phyloP scores from a whole-genome alignment of 306 rosid genomes.

The Citrullus mucosospermus region DNA sequence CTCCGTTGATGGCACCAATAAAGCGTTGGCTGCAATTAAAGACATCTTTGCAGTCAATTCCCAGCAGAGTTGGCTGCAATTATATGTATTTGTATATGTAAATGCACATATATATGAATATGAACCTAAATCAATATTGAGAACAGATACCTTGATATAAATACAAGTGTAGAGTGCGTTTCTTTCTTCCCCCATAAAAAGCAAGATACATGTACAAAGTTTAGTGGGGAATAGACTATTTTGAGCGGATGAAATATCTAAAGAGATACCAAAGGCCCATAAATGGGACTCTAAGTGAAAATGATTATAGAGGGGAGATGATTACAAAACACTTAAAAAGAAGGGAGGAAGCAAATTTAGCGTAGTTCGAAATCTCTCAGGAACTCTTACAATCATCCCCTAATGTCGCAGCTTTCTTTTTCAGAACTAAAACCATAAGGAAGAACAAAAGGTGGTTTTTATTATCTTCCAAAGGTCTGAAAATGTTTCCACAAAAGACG shows the following conservation, averaged over 20 bases:
- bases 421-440: neutral
- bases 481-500: neutral
- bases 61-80: neutral
- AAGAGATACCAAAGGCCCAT: neutral
- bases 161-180: neutral
- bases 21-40: slow-evolving; percentile 56
- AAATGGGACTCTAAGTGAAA: too few relatives aligned
- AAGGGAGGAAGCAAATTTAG: neutral
- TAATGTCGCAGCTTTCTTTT: neutral
- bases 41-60: slow-evolving; percentile 11
- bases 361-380: neutral
- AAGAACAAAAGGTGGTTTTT: neutral
- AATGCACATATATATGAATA: neutral
- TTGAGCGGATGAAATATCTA: neutral
- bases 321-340: neutral
- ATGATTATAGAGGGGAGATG: neutral
- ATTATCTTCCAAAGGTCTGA: neutral
- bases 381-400: neutral
- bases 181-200: neutral
- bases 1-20: slow-evolving; percentile 60
- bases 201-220: neutral
- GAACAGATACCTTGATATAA: neutral
- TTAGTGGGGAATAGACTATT: neutral
- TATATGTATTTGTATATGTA: neutral
- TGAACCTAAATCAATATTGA: neutral